Evolutionary conservation across 108 stramenopile species (phyloP).

Genomic region (Pseudonitzschia multiseries): DNA sequence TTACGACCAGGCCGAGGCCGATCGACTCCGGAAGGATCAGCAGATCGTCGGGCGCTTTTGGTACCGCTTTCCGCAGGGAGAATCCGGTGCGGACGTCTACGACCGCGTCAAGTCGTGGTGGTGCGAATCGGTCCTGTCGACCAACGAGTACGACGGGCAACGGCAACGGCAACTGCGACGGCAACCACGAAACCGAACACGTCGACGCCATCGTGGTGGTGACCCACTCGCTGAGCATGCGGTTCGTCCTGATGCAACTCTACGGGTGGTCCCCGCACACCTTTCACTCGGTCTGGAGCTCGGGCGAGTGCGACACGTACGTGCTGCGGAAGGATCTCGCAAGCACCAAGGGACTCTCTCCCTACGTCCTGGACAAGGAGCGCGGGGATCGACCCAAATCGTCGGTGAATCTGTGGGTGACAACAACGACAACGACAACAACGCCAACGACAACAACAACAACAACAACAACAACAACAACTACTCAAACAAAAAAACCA

Average conservation of each 20-base stretch:
- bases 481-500: not conserved
- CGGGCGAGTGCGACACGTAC: slow-evolving; percentile 39
- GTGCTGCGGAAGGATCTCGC: slow-evolving; percentile 39
- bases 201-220: slow-evolving; percentile 47
- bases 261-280: slow-evolving; percentile 37
- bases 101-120: slow-evolving; percentile 55
- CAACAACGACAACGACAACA: not conserved
- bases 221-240: slow-evolving; percentile 53
- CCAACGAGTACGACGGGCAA: slow-evolving; percentile 17
- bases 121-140: slow-evolving; percentile 46
- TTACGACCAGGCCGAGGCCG: slow-evolving; percentile 11
- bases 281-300: slow-evolving; percentile 52
- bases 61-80: slow-evolving; percentile 56
- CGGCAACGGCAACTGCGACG: no score
- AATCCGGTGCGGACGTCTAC: slow-evolving; percentile 54
- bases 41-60: slow-evolving; percentile 52
- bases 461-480: no score
- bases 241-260: slow-evolving; percentile 47
- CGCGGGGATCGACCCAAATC: slow-evolving; percentile 35
- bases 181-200: slow-evolving; percentile 19
- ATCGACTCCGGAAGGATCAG: slow-evolving; percentile 31
- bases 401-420: slow-evolving; percentile 24
- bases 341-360: slow-evolving; percentile 31
- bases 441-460: not conserved
- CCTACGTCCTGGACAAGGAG: slow-evolving; percentile 38